phyloP scores from a whole-genome alignment of 805 yeast species.

The Brettanomyces naardenensis region DNA sequence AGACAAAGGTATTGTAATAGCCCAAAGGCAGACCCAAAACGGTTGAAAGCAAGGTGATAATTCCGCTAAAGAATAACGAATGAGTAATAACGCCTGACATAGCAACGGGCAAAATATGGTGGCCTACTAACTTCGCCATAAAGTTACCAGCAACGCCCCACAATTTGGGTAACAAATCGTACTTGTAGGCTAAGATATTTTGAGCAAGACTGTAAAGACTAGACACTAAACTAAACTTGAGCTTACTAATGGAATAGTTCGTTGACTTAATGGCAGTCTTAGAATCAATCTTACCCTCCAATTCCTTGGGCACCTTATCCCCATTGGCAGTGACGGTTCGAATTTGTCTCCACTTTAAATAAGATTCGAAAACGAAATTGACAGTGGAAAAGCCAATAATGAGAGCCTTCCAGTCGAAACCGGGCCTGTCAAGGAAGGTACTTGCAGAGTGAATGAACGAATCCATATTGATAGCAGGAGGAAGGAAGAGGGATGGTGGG shows the following conservation, averaged over 20 bases:
- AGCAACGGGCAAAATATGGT: constrained; percentile 14
- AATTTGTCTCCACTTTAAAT: constrained; percentile 72
- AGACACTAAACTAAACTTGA: constrained; percentile 54
- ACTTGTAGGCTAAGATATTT: constrained; percentile 50
- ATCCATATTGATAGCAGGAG: constrained; percentile 11
- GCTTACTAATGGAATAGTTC: constrained; percentile 71
- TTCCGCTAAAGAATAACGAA: constrained; percentile 56
- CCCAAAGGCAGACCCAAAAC: constrained; percentile 58
- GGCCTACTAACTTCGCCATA: constrained; percentile 18
- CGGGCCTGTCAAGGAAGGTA: constrained; percentile 52
- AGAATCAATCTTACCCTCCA: constrained; percentile 58
- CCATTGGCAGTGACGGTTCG: constrained; percentile 40
- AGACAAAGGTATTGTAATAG: constrained; percentile 73
- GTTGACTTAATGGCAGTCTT: constrained; percentile 74
- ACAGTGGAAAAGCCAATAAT: constrained; percentile 69
- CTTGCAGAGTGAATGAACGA: constrained; percentile 32
- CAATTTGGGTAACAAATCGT: constrained; percentile 55
- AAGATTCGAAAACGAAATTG: constrained; percentile 68
- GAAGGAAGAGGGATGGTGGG: not conserved
- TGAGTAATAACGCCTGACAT: constrained; percentile 58
- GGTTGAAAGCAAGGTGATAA: constrained; percentile 41
- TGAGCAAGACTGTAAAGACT: constrained; percentile 44
- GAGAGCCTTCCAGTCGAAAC: constrained; percentile 72
- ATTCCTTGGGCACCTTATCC: constrained; percentile 53
- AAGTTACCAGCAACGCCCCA: constrained; percentile 45